A percentile compares a stretch with the other conserved stretches of the same genome.
Evolutionary conservation across 768 basidiomycete species (phyloP).

Genomic region (Boletus barrowsii): DNA sequence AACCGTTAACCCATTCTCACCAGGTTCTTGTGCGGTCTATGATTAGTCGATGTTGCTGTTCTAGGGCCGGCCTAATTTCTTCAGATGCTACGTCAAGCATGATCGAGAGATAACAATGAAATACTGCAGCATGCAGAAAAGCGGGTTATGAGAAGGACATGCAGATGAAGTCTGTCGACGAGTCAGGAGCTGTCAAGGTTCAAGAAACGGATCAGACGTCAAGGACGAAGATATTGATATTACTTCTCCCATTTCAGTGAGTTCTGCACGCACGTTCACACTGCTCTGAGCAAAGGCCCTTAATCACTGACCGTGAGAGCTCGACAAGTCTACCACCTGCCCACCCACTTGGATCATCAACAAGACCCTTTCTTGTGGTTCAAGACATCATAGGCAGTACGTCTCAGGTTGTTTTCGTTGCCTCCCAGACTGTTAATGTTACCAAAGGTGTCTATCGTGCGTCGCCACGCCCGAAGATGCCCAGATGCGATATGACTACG

Average conservation of each 20-base stretch:
- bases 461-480: slow-evolving; percentile 83
- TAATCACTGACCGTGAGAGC: slow-evolving; percentile 73
- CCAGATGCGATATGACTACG: slow-evolving; percentile 71
- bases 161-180: slow-evolving; percentile 90
- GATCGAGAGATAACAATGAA: slow-evolving; percentile 82
- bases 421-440: neutral
- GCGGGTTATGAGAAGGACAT: slow-evolving; percentile 89
- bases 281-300: slow-evolving; percentile 13
- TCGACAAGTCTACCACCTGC: too few relatives aligned
- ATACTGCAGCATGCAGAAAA: slow-evolving; percentile 82
- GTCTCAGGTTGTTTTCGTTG: slow-evolving; percentile 18
- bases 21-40: slow-evolving; percentile 91
- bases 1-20: slow-evolving; percentile 49
- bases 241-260: slow-evolving; percentile 83
- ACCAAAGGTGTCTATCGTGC: slow-evolving; percentile 69
- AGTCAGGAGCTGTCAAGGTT: slow-evolving; percentile 30
- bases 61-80: slow-evolving; percentile 79
- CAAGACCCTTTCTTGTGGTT: slow-evolving; percentile 74
- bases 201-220: slow-evolving; percentile 25
- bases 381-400: slow-evolving; percentile 65
- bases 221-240: slow-evolving; percentile 71
- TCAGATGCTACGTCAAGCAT: slow-evolving; percentile 83
- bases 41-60: slow-evolving; percentile 80
- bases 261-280: slow-evolving; percentile 34
- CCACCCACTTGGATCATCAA: too few relatives aligned